Evolutionary conservation across 1,284 basidiomycete species (phyloP).

Genomic region (Ceratobasidium sp.): DNA sequence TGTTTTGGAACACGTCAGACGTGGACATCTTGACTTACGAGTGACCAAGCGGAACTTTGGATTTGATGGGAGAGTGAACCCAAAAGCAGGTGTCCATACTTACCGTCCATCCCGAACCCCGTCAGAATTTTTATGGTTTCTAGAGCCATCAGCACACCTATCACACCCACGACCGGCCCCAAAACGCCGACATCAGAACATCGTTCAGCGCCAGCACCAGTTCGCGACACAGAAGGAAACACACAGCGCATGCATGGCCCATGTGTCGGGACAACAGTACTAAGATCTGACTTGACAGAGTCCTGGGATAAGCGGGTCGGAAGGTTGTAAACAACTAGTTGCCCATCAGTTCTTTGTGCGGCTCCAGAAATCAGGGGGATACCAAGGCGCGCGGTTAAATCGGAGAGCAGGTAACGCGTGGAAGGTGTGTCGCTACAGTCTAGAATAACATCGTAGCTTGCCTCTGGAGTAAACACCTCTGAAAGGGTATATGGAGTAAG

Average conservation of each 20-base stretch:
- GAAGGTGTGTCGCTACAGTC: slow-evolving; percentile 97
- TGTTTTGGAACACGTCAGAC: not conserved
- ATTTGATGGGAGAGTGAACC: not conserved
- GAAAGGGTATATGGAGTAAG: slow-evolving; percentile 66
- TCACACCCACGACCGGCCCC: slow-evolving; percentile 89
- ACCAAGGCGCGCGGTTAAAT: slow-evolving; percentile 77
- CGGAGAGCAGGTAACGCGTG: slow-evolving; percentile 94
- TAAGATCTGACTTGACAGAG: not conserved
- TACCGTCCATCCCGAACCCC: slow-evolving; percentile 69
- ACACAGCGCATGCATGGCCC: slow-evolving; percentile 96
- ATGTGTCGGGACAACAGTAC: slow-evolving; percentile 5
- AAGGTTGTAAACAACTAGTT: slow-evolving; percentile 84
- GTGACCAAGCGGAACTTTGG: not conserved
- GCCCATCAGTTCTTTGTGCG: slow-evolving; percentile 91
- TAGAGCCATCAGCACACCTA: slow-evolving; percentile 91
- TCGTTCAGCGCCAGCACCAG: slow-evolving; percentile 59
- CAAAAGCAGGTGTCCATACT: slow-evolving; percentile 50
- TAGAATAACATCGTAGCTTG: slow-evolving; percentile 79
- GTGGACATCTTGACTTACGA: not conserved
- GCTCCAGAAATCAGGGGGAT: slow-evolving; percentile 92
- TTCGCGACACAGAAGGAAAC: slow-evolving; percentile 71
- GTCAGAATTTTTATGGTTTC: slow-evolving; percentile 88
- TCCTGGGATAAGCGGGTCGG: not conserved
- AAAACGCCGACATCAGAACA: slow-evolving; percentile 95
- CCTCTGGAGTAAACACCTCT: slow-evolving; percentile 55